A percentile compares a stretch with the other conserved stretches of the same genome.
Evolutionary conservation across 73 alveolate genomes (phyloP).

Genomic region (Tetrahymena thermophila): DNA sequence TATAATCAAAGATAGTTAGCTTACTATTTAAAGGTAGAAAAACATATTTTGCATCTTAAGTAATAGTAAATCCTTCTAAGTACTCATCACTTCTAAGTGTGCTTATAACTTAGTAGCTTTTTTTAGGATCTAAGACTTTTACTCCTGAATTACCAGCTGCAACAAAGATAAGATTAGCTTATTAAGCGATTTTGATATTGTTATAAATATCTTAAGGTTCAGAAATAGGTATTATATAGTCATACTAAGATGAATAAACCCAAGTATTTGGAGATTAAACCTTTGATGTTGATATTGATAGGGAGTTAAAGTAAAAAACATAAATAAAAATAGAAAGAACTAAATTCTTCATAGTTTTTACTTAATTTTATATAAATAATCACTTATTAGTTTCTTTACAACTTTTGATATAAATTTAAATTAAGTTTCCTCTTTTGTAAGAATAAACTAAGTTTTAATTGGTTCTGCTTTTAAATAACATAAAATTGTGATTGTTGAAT

Average conservation of each 20-base stretch:
- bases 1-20: not conserved
- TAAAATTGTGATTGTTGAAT: too few relatives aligned
- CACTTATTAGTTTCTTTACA: too few relatives aligned
- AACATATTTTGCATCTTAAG: not conserved
- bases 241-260: not conserved
- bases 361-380: too few relatives aligned
- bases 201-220: not conserved
- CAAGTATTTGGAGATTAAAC: not conserved
- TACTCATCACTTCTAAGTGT: not conserved
- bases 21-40: not conserved
- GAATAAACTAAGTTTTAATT: too few relatives aligned
- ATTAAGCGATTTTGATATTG: not conserved
- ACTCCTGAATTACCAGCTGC: not conserved
- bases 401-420: too few relatives aligned
- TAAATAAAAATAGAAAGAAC: too few relatives aligned
- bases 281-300: not conserved
- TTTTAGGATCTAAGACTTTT: not conserved
- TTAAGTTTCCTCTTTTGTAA: too few relatives aligned
- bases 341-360: not conserved
- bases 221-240: not conserved
- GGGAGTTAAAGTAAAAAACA: not conserved
- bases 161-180: not conserved
- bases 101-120: not conserved
- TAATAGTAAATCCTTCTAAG: not conserved
- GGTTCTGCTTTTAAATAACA: too few relatives aligned